Evolutionary conservation across 768 basidiomycete genomes (phyloP).

Genomic region (Paxillus involutus): DNA sequence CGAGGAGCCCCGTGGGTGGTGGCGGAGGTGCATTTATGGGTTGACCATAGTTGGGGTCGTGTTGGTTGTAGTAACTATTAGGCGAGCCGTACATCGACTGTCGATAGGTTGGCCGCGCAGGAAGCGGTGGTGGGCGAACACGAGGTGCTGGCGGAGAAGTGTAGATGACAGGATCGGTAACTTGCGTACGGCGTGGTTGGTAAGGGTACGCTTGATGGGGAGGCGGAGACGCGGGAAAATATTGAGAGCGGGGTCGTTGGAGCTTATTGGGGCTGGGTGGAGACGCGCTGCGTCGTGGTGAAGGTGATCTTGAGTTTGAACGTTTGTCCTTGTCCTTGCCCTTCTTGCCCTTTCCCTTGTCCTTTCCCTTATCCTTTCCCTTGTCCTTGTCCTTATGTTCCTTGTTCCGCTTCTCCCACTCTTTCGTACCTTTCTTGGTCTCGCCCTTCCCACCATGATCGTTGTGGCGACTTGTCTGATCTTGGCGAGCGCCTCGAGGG

Average conservation of each 20-base stretch:
- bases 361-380: too few species aligned
- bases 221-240: conserved; percentile 9
- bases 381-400: conserved; percentile 26
- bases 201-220: conserved; percentile 35
- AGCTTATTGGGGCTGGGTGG: conserved; percentile 10
- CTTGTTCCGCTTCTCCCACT: conserved; percentile 41
- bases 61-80: conserved; percentile 1
- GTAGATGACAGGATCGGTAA: conserved; percentile 42
- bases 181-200: conserved; percentile 42
- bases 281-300: conserved; percentile 3
- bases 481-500: conserved; percentile 7
- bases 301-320: neutral
- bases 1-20: conserved; percentile 19
- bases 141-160: conserved; percentile 33
- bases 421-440: conserved; percentile 24
- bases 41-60: neutral
- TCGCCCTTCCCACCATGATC: conserved; percentile 7
- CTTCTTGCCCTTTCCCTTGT: too few species aligned
- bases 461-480: neutral
- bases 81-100: conserved; percentile 19
- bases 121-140: neutral
- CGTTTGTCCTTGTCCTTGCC: neutral
- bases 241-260: conserved; percentile 21
- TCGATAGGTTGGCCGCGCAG: conserved; percentile 6
- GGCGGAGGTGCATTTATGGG: neutral